These are phyloP conservation scores for Schizonepeta tenuifolia DNA, from an alignment of 257 asterid species.

Conservation along the genomic window DNA sequence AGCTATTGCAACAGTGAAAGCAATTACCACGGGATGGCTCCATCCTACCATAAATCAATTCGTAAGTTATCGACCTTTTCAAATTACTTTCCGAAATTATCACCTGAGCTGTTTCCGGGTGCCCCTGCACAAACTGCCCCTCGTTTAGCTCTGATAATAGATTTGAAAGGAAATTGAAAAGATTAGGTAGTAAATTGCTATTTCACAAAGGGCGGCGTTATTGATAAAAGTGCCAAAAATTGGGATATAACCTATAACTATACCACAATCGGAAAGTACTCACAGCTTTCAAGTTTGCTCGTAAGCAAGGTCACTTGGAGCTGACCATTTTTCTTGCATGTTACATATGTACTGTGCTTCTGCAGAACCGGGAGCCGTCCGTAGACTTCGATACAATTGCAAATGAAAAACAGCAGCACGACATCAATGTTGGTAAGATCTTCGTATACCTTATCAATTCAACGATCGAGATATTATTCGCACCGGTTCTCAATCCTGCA, in stretches of 20 bases:
- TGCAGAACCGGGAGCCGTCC: conserved; percentile 87
- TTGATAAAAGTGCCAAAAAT: too few species aligned
- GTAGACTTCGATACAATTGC: conserved; percentile 87
- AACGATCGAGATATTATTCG: neutral
- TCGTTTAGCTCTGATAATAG: conserved; percentile 44
- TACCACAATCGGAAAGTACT: neutral
- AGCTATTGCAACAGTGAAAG: conserved; percentile 90
- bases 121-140: conserved; percentile 91
- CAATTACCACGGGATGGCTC: conserved; percentile 91
- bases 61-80: conserved; percentile 40
- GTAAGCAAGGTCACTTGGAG: neutral
- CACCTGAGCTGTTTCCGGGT: conserved; percentile 23
- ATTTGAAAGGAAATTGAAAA: neutral
- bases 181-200: neutral
- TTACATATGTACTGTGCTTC: conserved; percentile 7
- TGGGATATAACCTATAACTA: too few species aligned
- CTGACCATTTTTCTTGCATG: neutral
- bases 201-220: neutral
- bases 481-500: neutral
- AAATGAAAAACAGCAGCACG: conserved; percentile 79
- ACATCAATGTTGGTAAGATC: conserved; percentile 77
- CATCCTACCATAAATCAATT: conserved; percentile 91
- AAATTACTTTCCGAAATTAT: neutral
- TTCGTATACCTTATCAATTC: neutral
- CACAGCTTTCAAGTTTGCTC: conserved; percentile 1